phyloP scores from a whole-genome alignment of 805 yeast genomes.

The Candida easanensis region DNA sequence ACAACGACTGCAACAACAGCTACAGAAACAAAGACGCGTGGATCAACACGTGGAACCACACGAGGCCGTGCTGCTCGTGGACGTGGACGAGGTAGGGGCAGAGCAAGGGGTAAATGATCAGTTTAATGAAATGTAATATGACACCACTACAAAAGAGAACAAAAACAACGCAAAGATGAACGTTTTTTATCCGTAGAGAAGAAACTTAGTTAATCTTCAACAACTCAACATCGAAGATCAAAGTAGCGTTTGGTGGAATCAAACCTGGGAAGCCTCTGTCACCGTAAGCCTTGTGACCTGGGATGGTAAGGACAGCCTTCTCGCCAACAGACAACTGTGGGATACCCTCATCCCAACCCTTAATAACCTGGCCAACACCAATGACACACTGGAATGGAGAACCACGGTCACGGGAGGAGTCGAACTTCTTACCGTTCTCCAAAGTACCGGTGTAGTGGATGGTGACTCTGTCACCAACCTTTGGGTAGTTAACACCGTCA shows the following conservation, averaged over 20 bases:
- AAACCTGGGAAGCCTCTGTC: constrained; percentile 93
- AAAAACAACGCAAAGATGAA: no score
- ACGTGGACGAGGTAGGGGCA: neutral
- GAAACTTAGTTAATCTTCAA: constrained; percentile 42
- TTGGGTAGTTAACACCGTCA: constrained; percentile 86
- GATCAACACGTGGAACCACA: no score
- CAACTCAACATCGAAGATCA: constrained; percentile 81
- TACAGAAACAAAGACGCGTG: neutral
- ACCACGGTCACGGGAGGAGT: constrained; percentile 92
- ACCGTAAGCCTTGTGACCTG: constrained; percentile 93
- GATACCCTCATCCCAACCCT: constrained; percentile 95
- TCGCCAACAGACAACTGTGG: constrained; percentile 92
- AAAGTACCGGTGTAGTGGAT: constrained; percentile 96
- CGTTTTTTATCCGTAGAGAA: no score
- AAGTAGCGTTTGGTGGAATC: constrained; percentile 95
- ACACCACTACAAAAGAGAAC: no score
- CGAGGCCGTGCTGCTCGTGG: neutral
- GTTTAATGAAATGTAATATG: no score
- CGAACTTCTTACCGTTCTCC: constrained; percentile 94
- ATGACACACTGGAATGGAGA: constrained; percentile 91
- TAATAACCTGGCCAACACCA: constrained; percentile 95
- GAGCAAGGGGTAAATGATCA: neutral
- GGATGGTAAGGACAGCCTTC: constrained; percentile 87
- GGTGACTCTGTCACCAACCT: constrained; percentile 82
- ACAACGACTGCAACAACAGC: neutral